Evolutionary conservation across 441 rosid genomes (phyloP).

Genomic region (Gossypium davidsonii): DNA sequence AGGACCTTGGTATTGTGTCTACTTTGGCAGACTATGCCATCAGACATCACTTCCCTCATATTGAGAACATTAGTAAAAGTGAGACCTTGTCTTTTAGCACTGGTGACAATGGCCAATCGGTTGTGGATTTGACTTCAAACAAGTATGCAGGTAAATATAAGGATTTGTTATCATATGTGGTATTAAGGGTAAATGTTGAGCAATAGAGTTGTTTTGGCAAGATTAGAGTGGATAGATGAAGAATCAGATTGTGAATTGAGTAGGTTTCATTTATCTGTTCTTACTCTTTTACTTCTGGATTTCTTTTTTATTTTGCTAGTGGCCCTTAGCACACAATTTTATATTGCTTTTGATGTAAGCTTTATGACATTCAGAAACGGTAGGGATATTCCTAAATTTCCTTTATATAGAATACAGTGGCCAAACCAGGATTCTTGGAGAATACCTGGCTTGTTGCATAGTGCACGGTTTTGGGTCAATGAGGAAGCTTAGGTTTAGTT

Average conservation of each 20-base stretch:
- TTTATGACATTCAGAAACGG: background rate
- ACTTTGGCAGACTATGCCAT: constrained; percentile 89
- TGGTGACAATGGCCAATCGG: constrained; percentile 63
- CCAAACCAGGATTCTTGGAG: background rate
- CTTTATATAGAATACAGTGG: background rate
- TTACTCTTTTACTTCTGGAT: background rate
- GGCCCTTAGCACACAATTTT: background rate
- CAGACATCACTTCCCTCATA: constrained; percentile 75
- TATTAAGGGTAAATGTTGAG: background rate
- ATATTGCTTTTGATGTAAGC: background rate
- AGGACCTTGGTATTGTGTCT: constrained; percentile 67
- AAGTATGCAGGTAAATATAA: constrained; percentile 79
- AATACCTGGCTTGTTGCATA: background rate
- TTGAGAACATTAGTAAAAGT: constrained; percentile 72
- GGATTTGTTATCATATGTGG: background rate
- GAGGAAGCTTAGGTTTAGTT: constrained; percentile 1
- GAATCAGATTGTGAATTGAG: background rate
- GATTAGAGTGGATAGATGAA: constrained; percentile 7
- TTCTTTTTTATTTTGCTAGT: background rate
- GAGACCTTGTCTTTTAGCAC: constrained; percentile 84
- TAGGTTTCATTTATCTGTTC: background rate
- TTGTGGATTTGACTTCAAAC: constrained; percentile 87
- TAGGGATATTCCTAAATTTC: background rate
- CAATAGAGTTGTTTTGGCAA: constrained; percentile 1
- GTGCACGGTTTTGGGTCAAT: background rate